Evolutionary conservation across 2,329 filamentous ascomycete genomes (phyloP).

Genomic region (Leptographium galeiforme): DNA sequence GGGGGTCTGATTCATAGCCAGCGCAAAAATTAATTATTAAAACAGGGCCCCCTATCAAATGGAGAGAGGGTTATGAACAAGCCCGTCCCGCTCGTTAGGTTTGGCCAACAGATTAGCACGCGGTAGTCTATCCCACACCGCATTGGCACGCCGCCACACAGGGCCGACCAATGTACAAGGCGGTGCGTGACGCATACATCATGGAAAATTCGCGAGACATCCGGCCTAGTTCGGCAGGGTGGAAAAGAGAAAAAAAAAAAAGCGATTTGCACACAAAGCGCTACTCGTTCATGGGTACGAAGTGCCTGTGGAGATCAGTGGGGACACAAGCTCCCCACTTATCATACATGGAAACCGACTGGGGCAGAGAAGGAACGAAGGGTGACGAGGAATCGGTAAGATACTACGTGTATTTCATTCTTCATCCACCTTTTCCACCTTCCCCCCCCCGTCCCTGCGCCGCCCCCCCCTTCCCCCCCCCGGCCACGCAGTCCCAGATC

Average conservation of each 20-base stretch:
- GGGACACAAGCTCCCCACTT: neutral
- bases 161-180: neutral
- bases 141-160: neutral
- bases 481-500: neutral
- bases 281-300: neutral
- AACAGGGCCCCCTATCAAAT: neutral
- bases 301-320: constrained; percentile 3
- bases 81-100: constrained; percentile 1
- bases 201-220: constrained; percentile 4
- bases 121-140: neutral
- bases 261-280: neutral
- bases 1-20: neutral
- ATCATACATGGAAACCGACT: neutral
- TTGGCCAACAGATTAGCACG: neutral
- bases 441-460: neutral
- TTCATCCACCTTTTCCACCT: neutral
- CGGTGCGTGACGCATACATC: constrained; percentile 1
- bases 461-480: neutral
- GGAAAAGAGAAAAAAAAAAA: neutral
- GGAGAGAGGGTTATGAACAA: neutral
- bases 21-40: neutral
- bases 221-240: constrained; percentile 2
- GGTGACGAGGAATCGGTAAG: constrained; percentile 1
- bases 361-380: constrained; percentile 1
- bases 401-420: neutral